Evolutionary conservation across 371 early-diverging fungal species (phyloP).

Genomic region (Fennellomyces sp.): DNA sequence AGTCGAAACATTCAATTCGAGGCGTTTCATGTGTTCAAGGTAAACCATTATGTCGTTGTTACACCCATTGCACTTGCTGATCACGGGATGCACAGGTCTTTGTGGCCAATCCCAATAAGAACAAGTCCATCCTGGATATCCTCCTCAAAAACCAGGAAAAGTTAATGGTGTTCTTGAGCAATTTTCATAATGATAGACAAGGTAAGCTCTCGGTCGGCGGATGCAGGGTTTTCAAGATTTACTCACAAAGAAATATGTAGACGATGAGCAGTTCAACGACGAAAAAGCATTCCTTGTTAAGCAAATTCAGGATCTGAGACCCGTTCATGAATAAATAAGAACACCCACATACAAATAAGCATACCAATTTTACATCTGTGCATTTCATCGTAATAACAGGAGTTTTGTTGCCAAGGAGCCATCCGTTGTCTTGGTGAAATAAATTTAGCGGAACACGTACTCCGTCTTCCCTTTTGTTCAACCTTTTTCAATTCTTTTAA

Average conservation of each 20-base stretch:
- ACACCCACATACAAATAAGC: background rate
- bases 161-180: slow-evolving; percentile 81
- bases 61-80: too few species aligned
- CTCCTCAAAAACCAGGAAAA: slow-evolving; percentile 92
- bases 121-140: slow-evolving; percentile 89
- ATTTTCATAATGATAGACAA: slow-evolving; percentile 94
- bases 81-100: slow-evolving; percentile 70
- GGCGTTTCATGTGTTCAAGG: slow-evolving; percentile 99
- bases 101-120: slow-evolving; percentile 98
- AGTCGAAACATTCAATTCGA: slow-evolving; percentile 98
- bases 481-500: too few species aligned
- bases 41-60: too few species aligned
- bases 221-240: too few species aligned
- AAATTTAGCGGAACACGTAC: background rate
- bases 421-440: background rate
- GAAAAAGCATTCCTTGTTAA: slow-evolving; percentile 96
- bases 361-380: background rate
- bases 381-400: too few species aligned
- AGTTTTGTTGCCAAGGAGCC: background rate
- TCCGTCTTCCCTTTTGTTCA: too few species aligned
- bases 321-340: slow-evolving; percentile 36
- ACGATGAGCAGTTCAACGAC: slow-evolving; percentile 98
- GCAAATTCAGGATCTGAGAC: slow-evolving; percentile 76
- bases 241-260: too few species aligned
- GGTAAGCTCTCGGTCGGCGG: too few species aligned